Evolutionary conservation across 2,329 filamentous ascomycete species (phyloP).

Genomic region (Ilyonectria mors-panacis): DNA sequence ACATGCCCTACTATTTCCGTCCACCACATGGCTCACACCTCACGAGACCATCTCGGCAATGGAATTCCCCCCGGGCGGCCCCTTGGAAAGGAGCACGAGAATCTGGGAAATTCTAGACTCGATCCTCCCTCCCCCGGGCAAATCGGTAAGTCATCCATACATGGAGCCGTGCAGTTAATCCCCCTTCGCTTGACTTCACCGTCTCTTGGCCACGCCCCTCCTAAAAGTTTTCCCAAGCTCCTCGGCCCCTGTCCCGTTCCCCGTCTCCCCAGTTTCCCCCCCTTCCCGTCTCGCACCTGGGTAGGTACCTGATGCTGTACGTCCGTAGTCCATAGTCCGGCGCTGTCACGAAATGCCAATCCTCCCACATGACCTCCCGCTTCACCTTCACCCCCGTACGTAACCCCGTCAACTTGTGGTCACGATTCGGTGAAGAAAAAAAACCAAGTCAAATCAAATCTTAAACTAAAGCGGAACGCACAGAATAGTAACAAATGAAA

Average conservation of each 20-base stretch:
- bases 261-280: slow-evolving; percentile 2
- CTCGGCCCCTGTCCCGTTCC: slow-evolving; percentile 18
- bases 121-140: slow-evolving; percentile 17
- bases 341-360: slow-evolving; percentile 12
- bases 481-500: not conserved
- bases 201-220: slow-evolving; percentile 6
- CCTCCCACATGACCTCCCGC: slow-evolving; percentile 41
- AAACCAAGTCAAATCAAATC: slow-evolving; percentile 24
- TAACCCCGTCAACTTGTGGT: slow-evolving; percentile 38
- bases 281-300: not conserved
- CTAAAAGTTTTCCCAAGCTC: slow-evolving; percentile 20
- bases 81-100: slow-evolving; percentile 23
- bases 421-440: slow-evolving; percentile 41
- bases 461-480: not conserved
- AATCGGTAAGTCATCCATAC: slow-evolving; percentile 11
- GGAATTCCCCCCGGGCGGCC: slow-evolving; percentile 26
- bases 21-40: slow-evolving; percentile 41
- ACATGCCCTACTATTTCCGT: slow-evolving; percentile 41
- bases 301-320: not conserved
- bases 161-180: not conserved
- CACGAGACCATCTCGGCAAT: slow-evolving; percentile 35
- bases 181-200: slow-evolving; percentile 2
- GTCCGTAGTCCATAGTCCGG: slow-evolving; percentile 16
- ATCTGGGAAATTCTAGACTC: slow-evolving; percentile 30
- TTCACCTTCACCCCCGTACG: slow-evolving; percentile 20